Evolutionary conservation across 768 basidiomycete species (phyloP).

Genomic region (Mycena haematopus): DNA sequence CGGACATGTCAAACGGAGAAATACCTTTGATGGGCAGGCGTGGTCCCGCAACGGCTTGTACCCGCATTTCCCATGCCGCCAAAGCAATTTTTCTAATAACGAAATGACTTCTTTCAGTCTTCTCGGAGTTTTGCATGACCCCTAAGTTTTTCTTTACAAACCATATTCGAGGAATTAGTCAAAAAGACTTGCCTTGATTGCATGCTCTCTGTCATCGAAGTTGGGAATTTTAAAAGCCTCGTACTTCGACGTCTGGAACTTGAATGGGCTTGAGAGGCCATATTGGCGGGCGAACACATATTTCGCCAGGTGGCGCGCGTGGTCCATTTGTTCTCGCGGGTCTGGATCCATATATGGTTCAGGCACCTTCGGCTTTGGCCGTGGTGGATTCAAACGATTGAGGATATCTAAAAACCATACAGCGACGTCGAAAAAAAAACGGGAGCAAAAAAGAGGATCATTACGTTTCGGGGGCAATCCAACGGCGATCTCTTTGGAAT

Average conservation of each 20-base stretch:
- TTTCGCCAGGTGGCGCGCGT: conserved; percentile 73
- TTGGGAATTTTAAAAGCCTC: conserved; percentile 49
- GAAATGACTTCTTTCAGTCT: conserved; percentile 63
- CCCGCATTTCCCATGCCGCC: conserved; percentile 71
- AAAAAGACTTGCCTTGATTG: conserved; percentile 63
- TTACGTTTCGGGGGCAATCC: conserved; percentile 76
- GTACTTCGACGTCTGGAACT: conserved; percentile 32
- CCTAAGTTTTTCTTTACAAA: conserved; percentile 29
- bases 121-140: conserved; percentile 74
- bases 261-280: conserved; percentile 67
- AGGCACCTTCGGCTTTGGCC: conserved; percentile 36
- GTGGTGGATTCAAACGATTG: conserved; percentile 57
- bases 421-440: conserved; percentile 6
- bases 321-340: conserved; percentile 50
- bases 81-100: conserved; percentile 65
- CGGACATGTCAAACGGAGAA: conserved; percentile 2
- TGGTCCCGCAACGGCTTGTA: conserved; percentile 70
- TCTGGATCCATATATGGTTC: conserved; percentile 50
- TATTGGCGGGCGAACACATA: conserved; percentile 88
- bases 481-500: conserved; percentile 56
- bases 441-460: conserved; percentile 29
- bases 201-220: conserved; percentile 66
- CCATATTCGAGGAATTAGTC: background rate
- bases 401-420: conserved; percentile 54
- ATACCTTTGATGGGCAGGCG: conserved; percentile 82